These are phyloP conservation scores for Ophiostoma sp. DNA, from an alignment of 2,329 filamentous ascomycete genomes.

Conservation along the genomic window DNA sequence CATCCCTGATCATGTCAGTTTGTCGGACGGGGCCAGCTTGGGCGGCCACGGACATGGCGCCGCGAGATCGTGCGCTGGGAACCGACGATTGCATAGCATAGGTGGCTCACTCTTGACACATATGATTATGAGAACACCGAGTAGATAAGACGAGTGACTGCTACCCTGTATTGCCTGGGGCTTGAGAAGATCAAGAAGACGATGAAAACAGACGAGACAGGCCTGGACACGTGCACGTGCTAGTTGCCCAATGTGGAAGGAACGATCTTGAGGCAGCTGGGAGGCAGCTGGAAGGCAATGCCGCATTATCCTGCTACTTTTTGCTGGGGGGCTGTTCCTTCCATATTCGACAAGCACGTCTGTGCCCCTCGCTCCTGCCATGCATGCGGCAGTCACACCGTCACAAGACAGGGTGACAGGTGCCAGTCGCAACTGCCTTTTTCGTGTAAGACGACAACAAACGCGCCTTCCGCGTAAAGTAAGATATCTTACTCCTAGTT, in stretches of 20 bases:
- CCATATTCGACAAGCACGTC: neutral
- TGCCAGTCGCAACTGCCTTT: neutral
- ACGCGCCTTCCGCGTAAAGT: neutral
- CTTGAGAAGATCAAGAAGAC: neutral
- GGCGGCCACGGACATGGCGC: neutral
- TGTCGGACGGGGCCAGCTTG: neutral
- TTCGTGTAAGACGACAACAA: conserved; percentile 3
- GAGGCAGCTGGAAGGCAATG: neutral
- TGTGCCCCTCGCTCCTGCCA: neutral
- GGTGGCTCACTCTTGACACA: too few relatives aligned
- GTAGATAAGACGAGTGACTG: too few relatives aligned
- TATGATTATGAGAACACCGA: too few relatives aligned
- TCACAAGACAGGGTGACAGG: neutral
- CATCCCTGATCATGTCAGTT: neutral
- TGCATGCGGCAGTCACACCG: neutral
- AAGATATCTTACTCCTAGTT: too few relatives aligned
- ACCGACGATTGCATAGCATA: too few relatives aligned
- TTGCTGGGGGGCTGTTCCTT: neutral
- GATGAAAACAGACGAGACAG: neutral
- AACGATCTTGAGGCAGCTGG: neutral
- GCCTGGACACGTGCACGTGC: neutral
- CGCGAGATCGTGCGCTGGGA: neutral
- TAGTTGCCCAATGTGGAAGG: neutral
- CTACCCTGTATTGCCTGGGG: neutral
- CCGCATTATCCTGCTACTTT: too few relatives aligned